phyloP scores from a whole-genome alignment of 1,139 yeast genomes.

The Yamadazyma triangularis region DNA sequence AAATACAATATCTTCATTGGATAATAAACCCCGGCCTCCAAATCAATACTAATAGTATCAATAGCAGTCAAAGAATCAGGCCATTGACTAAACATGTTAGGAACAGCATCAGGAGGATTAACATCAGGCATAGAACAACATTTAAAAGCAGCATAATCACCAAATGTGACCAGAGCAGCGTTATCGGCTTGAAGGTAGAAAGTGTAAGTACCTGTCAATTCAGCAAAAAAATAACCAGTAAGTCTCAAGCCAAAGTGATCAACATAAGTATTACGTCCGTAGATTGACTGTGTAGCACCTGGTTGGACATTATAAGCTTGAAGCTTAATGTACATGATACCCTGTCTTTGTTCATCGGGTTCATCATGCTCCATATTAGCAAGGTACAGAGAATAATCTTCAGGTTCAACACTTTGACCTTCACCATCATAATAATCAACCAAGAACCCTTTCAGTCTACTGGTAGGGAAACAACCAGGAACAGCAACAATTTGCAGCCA shows the following conservation, averaged over 20 bases:
- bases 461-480: too few relatives aligned
- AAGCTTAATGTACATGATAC: too few relatives aligned
- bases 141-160: conserved; percentile 17
- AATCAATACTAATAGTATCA: background rate
- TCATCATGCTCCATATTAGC: too few relatives aligned
- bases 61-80: background rate
- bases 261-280: conserved; percentile 2
- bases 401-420: too few relatives aligned
- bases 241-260: conserved; percentile 13
- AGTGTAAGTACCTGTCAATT: conserved; percentile 16
- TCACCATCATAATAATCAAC: too few relatives aligned
- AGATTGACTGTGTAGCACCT: too few relatives aligned
- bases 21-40: conserved; percentile 4
- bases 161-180: conserved; percentile 17
- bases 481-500: too few relatives aligned
- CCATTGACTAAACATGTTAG: background rate
- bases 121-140: conserved; percentile 14
- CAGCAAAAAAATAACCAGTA: conserved; percentile 19
- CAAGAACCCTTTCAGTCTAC: too few relatives aligned
- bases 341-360: too few relatives aligned
- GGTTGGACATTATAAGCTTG: too few relatives aligned
- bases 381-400: too few relatives aligned
- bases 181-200: conserved; percentile 16
- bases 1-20: conserved; percentile 5
- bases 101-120: background rate